phyloP scores from a whole-genome alignment of 164 flowering plant species.

The Umbellularia californica region DNA sequence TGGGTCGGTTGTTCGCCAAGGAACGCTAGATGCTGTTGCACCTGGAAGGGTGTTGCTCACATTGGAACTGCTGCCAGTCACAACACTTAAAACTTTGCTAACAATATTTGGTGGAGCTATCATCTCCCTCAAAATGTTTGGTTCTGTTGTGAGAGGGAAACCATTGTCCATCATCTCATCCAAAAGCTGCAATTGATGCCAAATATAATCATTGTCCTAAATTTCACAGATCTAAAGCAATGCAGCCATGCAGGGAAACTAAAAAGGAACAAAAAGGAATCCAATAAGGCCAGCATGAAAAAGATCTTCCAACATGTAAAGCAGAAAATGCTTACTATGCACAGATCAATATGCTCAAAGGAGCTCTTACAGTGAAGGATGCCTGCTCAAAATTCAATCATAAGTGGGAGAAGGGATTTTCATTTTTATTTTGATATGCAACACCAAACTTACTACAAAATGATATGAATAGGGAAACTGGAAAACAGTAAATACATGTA shows the following conservation, averaged over 20 bases:
- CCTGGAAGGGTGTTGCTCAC: slow-evolving; percentile 89
- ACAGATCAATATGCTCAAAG: too few species aligned
- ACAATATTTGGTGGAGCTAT: slow-evolving; percentile 94
- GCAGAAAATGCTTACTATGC: neutral
- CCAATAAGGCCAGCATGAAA: slow-evolving; percentile 5
- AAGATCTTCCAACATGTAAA: neutral
- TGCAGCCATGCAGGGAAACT: neutral
- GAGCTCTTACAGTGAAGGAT: too few species aligned
- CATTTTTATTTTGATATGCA: too few species aligned
- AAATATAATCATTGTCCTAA: slow-evolving; percentile 18
- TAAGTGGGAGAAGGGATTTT: too few species aligned
- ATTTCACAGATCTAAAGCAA: slow-evolving; percentile 6
- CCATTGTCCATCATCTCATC: slow-evolving; percentile 99
- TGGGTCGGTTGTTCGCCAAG: slow-evolving; percentile 81
- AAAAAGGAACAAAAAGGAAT: neutral
- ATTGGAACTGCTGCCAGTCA: slow-evolving; percentile 88
- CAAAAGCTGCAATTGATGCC: slow-evolving; percentile 65
- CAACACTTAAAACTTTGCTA: slow-evolving; percentile 88
- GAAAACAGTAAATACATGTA: too few species aligned
- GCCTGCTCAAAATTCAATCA: too few species aligned
- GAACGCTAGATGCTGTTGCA: slow-evolving; percentile 83
- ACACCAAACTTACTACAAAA: too few species aligned
- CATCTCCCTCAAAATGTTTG: slow-evolving; percentile 88
- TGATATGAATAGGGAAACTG: too few species aligned
- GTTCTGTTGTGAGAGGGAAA: slow-evolving; percentile 95